These are phyloP conservation scores for Mortierella sp. DNA, from an alignment of 371 early-diverging fungal genomes.

Conservation along the genomic window DNA sequence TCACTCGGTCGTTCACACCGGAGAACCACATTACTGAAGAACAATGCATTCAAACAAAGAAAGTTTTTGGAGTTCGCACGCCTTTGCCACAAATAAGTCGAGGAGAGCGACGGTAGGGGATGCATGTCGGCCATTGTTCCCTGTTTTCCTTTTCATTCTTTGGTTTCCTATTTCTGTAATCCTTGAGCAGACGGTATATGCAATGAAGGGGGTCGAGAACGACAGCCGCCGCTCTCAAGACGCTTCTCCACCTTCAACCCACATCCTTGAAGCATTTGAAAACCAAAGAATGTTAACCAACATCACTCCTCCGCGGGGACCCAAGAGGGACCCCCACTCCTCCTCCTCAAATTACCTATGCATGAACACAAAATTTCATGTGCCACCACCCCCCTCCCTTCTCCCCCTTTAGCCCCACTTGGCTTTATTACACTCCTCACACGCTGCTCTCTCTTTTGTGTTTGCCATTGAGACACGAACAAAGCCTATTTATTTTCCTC, in stretches of 20 bases:
- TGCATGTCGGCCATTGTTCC: too few species aligned
- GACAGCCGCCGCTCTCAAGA: too few species aligned
- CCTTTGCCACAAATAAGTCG: not conserved
- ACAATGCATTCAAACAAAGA: not conserved
- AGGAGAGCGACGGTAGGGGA: not conserved
- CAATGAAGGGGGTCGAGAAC: too few species aligned
- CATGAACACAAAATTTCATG: not conserved
- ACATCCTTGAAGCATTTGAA: not conserved
- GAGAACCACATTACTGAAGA: slow-evolving; percentile 3
- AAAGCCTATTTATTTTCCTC: not conserved
- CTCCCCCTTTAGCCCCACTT: not conserved
- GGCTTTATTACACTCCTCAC: slow-evolving; percentile 7
- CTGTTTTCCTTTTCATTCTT: not conserved
- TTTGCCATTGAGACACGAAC: not conserved
- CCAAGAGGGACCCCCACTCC: not conserved
- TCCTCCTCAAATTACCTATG: not conserved
- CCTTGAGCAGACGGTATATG: too few species aligned
- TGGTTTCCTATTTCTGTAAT: not conserved
- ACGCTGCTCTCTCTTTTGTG: not conserved
- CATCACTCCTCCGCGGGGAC: not conserved
- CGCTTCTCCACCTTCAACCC: not conserved
- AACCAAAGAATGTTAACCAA: not conserved
- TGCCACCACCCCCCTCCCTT: not conserved
- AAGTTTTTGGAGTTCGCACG: not conserved
- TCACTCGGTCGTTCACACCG: not conserved